Conservation (phyloP, 305 asterid species). For the Solanum hybrid region DNA sequence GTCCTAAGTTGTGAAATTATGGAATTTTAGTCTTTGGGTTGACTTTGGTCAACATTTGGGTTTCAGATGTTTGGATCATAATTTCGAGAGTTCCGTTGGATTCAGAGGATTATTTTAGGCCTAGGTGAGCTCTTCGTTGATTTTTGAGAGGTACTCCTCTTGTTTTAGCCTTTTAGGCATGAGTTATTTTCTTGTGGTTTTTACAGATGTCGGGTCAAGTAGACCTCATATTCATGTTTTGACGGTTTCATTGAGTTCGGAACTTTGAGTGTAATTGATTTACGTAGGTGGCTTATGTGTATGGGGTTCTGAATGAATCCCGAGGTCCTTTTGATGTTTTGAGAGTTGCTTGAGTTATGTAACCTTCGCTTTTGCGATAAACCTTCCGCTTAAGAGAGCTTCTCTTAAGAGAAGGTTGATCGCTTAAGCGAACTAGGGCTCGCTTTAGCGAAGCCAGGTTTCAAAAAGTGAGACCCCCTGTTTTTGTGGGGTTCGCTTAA, state of each 20-base stretch:
- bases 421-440: neutral
- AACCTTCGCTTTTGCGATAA: neutral
- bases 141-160: neutral
- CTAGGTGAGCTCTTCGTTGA: neutral
- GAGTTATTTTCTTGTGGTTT: neutral
- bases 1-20: neutral
- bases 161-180: neutral
- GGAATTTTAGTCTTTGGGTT: neutral
- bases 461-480: neutral
- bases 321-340: neutral
- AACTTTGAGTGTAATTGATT: neutral
- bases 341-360: neutral
- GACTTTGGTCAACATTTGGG: neutral
- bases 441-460: neutral
- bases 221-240: neutral
- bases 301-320: neutral
- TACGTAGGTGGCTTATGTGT: neutral
- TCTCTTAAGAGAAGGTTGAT: neutral
- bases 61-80: accelerated
- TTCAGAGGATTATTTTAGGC: neutral
- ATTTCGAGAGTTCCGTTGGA: neutral
- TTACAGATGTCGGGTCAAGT: neutral
- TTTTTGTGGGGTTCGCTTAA: neutral
- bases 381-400: neutral
- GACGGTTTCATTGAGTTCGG: neutral